phyloP scores from a whole-genome alignment of 2,329 filamentous ascomycete genomes.

The Claviceps fusiformis region DNA sequence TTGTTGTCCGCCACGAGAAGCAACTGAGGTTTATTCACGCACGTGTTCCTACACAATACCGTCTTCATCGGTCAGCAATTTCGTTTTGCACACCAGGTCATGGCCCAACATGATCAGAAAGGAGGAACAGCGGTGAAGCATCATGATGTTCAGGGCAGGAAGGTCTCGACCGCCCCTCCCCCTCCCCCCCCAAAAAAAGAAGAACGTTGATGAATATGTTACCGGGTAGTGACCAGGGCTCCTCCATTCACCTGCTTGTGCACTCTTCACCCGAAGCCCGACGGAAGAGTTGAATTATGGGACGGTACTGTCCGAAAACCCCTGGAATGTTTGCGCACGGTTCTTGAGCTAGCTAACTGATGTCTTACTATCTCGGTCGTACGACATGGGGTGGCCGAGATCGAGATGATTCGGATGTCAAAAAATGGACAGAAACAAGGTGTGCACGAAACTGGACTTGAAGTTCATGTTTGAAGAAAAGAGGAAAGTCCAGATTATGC shows the following conservation, averaged over 20 bases:
- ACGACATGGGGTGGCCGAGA: background rate
- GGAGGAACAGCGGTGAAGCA: background rate
- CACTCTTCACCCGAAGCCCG: background rate
- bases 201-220: background rate
- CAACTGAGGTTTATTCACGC: background rate
- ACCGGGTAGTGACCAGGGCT: background rate
- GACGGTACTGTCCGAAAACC: background rate
- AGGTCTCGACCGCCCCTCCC: too few relatives aligned
- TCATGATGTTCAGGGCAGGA: background rate
- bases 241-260: background rate
- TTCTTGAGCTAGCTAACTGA: background rate
- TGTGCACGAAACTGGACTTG: background rate
- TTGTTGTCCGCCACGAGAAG: background rate
- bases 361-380: background rate
- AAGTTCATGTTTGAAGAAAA: background rate
- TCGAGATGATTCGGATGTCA: background rate
- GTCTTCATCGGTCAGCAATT: background rate
- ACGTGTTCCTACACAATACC: background rate
- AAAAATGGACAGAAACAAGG: background rate
- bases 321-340: background rate
- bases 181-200: background rate
- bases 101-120: background rate
- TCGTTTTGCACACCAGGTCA: background rate
- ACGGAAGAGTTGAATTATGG: background rate
- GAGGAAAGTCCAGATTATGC: background rate